Conservation (phyloP, 352 stramenopile species). For the Pythium inflatum region DNA sequence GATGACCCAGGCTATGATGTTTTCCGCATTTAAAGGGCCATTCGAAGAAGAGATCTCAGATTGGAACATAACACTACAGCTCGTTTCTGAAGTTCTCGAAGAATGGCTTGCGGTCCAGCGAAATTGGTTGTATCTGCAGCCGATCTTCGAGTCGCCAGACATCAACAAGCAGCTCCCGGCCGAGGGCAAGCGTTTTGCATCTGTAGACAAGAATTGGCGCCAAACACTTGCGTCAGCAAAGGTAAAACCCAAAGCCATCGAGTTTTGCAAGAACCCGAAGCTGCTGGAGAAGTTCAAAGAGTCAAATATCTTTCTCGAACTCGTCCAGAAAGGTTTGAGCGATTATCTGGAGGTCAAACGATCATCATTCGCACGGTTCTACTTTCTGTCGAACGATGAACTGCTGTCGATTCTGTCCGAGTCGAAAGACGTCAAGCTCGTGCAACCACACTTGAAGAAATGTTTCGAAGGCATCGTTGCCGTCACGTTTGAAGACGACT, state of each 20-base stretch:
- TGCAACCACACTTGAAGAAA: slow-evolving; percentile 95
- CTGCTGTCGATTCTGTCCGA: slow-evolving; percentile 93
- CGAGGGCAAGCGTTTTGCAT: slow-evolving; percentile 94
- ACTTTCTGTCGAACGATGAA: slow-evolving; percentile 95
- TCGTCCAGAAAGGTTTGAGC: slow-evolving; percentile 91
- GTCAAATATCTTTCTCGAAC: slow-evolving; percentile 94
- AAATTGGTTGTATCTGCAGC: slow-evolving; percentile 96
- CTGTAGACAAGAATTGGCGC: slow-evolving; percentile 96
- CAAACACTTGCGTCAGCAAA: slow-evolving; percentile 89
- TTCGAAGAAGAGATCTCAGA: slow-evolving; percentile 94
- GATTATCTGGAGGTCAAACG: slow-evolving; percentile 94
- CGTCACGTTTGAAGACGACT: slow-evolving; percentile 86
- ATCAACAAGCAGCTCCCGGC: slow-evolving; percentile 96
- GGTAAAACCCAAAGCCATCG: slow-evolving; percentile 85
- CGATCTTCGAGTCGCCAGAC: slow-evolving; percentile 95
- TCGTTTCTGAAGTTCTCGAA: slow-evolving; percentile 94
- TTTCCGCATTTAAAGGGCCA: slow-evolving; percentile 94
- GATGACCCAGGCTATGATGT: slow-evolving; percentile 97
- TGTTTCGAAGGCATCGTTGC: slow-evolving; percentile 94
- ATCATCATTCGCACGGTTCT: slow-evolving; percentile 92
- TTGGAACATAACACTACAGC: slow-evolving; percentile 91
- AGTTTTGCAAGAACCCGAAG: slow-evolving; percentile 93
- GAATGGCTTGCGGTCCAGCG: slow-evolving; percentile 95
- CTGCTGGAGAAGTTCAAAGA: slow-evolving; percentile 94
- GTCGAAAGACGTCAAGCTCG: slow-evolving; percentile 92